phyloP scores from a whole-genome alignment of 1,139 yeast genomes.

The Yamadazyma dendronema region DNA sequence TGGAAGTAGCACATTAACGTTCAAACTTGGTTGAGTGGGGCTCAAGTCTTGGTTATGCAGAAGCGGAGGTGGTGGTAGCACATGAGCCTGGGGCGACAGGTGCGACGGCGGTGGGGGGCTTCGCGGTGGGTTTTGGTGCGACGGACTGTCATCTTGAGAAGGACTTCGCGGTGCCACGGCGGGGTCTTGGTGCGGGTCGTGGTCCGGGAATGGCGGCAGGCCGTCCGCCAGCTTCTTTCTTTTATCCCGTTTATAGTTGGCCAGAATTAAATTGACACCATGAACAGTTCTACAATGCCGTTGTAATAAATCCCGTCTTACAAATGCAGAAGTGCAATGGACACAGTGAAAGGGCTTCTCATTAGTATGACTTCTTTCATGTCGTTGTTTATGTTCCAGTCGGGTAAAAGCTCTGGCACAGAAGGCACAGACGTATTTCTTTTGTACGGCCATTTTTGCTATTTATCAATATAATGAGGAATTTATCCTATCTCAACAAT shows the following conservation, averaged over 20 bases:
- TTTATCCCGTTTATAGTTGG: slow-evolving; percentile 1
- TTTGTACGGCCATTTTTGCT: slow-evolving; percentile 41
- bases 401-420: slow-evolving; percentile 81
- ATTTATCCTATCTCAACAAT: slow-evolving; percentile 12
- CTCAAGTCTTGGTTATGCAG: neutral
- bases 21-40: neutral
- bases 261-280: slow-evolving; percentile 23
- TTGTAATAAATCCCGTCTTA: slow-evolving; percentile 70
- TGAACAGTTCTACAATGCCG: slow-evolving; percentile 81
- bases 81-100: slow-evolving; percentile 1
- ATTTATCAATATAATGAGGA: slow-evolving; percentile 10
- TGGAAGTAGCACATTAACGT: neutral
- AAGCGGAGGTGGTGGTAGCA: neutral
- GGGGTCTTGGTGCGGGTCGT: too few species aligned
- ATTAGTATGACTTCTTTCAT: slow-evolving; percentile 80
- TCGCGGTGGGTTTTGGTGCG: too few species aligned
- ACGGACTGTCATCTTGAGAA: too few species aligned
- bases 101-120: slow-evolving; percentile 1
- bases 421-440: slow-evolving; percentile 73
- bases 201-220: neutral
- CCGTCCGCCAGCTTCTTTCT: neutral
- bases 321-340: slow-evolving; percentile 71
- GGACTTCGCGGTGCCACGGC: too few species aligned
- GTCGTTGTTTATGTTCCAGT: slow-evolving; percentile 79
- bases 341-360: slow-evolving; percentile 79